phyloP scores from a whole-genome alignment of 495 filamentous ascomycete species.

The Mytilinidion resinicola region DNA sequence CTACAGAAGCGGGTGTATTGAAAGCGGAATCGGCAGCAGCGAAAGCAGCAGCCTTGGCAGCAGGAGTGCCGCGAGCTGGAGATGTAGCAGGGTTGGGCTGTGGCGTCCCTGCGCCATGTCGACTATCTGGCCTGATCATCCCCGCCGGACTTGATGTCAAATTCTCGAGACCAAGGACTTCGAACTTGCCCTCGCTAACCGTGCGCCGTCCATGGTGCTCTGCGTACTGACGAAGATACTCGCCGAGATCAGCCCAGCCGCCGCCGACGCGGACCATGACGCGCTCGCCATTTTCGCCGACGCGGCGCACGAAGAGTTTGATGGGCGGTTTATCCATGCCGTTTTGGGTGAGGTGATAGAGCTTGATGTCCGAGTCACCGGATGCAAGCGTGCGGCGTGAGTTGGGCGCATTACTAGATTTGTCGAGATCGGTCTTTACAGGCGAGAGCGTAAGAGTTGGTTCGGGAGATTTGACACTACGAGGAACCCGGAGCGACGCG shows the following conservation, averaged over 20 bases:
- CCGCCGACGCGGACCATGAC: constrained; percentile 97
- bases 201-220: constrained; percentile 72
- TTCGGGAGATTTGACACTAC: constrained; percentile 26
- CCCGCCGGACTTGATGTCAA: neutral
- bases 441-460: constrained; percentile 21
- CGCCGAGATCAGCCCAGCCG: constrained; percentile 91
- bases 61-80: neutral
- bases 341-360: constrained; percentile 86
- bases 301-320: constrained; percentile 85
- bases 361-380: constrained; percentile 62
- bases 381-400: constrained; percentile 28
- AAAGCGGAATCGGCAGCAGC: neutral
- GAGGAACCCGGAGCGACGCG: constrained; percentile 19
- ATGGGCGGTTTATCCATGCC: constrained; percentile 71
- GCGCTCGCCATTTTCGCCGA: constrained; percentile 82
- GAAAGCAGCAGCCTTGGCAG: neutral
- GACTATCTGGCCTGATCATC: constrained; percentile 2
- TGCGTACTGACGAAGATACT: constrained; percentile 91
- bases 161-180: constrained; percentile 50
- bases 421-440: constrained; percentile 17
- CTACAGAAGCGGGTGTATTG: neutral
- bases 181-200: constrained; percentile 44
- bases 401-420: constrained; percentile 6
- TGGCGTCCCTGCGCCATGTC: constrained; percentile 11
- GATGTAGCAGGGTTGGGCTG: neutral